Percentiles rank a stretch among this genome's conserved stretches.
Conservation (phyloP, 805 yeast species). For the Schizosaccharomyces japonicus region DNA sequence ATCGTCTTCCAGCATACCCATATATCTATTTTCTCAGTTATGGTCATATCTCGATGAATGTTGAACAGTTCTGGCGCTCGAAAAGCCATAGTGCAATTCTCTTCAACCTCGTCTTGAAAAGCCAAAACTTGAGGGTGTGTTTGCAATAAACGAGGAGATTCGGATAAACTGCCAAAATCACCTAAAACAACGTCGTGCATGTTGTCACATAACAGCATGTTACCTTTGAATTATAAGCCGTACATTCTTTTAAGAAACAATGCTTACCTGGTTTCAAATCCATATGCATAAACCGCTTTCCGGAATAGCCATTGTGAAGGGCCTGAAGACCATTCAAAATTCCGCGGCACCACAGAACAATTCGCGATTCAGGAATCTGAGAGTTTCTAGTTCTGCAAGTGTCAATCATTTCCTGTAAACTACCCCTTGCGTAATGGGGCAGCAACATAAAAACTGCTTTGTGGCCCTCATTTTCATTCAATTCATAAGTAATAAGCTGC, state of each 20-base stretch:
- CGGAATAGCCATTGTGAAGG: constrained; percentile 29
- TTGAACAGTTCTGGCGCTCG: constrained; percentile 79
- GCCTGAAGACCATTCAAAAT: constrained; percentile 50
- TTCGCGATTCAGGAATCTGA: constrained; percentile 36
- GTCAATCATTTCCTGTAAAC: constrained; percentile 62
- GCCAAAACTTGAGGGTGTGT: constrained; percentile 49
- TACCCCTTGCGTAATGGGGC: constrained; percentile 43
- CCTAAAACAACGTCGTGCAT: constrained; percentile 36
- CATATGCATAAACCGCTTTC: constrained; percentile 49
- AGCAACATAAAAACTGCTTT: constrained; percentile 54
- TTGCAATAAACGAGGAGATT: constrained; percentile 30
- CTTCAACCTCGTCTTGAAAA: constrained; percentile 58
- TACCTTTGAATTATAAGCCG: constrained; percentile 9
- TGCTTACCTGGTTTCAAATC: constrained; percentile 80
- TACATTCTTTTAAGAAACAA: constrained; percentile 55
- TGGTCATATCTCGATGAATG: constrained; percentile 36
- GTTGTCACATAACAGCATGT: not conserved
- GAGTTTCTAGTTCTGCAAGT: constrained; percentile 32
- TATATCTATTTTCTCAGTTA: constrained; percentile 58
- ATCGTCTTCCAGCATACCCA: constrained; percentile 20
- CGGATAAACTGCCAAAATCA: constrained; percentile 61
- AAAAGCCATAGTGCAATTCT: constrained; percentile 66
- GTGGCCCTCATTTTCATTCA: constrained; percentile 57
- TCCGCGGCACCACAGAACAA: constrained; percentile 38
- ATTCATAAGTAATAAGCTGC: constrained; percentile 42